Evolutionary conservation across 2,329 filamentous ascomycete genomes (phyloP), one percentile per base, ranked within the genome.

Genomic region (Cephalotrichum gorgonifer): DNA sequence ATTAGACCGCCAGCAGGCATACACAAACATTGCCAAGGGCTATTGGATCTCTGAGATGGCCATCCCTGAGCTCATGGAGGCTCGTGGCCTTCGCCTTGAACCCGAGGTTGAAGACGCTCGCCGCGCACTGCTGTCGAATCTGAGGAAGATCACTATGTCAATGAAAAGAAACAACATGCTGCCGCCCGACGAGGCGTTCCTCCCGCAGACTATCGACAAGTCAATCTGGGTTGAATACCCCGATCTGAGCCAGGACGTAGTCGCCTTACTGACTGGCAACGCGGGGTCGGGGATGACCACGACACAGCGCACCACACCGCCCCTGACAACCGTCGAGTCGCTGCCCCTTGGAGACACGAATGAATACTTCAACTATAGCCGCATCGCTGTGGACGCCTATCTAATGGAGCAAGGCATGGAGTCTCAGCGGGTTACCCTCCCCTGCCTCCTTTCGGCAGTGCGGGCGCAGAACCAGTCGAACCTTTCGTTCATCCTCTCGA

Each of bases 81-180:
- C 64, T 22, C 73, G 69, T 43, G 69, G 63, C 8, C 64, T 66
- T 41, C 58, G 65, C 0, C 60, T 65, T 2, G 69, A 72, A 44
- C 58, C 63, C n/a, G 74, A 79, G 52, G 62, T 76, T 11, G 69
- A 74, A 17, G 72, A 74, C 15, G 71, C 76, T 17, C 70, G 80
- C 50, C 72, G 81, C 50, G 68, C 68, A 3, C 68, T 89, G 8
- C 58, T 78, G 27, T 78, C 79, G 33, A 82, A 82, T 57, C 66
- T 95, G 54, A 82, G 79, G 52, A 86, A 90, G 53, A 65, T 95
- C 35, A 72, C 86, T 4, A 76, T 85, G 56, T 94, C 88, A 1
- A 94, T 95, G 85, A 84, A 86, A 62, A 75, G 86, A 47, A 94
- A 94, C 58, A 80, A 83, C 22, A 81, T 93, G 50, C 72, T 95